Conservation (phyloP, 2,329 filamentous ascomycete species). For the Pyrenochaeta sp. region DNA sequence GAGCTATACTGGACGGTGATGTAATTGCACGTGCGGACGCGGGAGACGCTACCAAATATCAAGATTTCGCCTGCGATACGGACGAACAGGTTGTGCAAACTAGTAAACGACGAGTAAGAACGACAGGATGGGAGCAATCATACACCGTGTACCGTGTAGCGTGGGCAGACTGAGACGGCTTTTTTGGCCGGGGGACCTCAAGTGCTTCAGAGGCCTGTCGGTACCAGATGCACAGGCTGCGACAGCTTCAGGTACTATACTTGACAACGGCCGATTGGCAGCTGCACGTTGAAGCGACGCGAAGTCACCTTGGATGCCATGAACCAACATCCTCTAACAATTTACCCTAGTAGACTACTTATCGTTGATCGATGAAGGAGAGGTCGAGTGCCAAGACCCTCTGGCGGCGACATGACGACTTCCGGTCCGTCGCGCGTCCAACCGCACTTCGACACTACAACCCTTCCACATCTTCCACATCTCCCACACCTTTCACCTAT, state of each 20-base stretch:
- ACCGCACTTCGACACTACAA: not conserved
- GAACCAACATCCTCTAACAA: not conserved
- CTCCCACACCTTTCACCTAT: not conserved
- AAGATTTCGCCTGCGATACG: constrained; percentile 12
- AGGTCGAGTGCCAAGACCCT: constrained; percentile 9
- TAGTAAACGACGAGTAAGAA: not conserved
- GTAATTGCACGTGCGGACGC: constrained; percentile 40
- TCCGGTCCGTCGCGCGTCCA: constrained; percentile 6
- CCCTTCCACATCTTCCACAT: constrained; percentile 5
- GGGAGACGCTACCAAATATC: constrained; percentile 24
- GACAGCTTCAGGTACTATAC: not conserved
- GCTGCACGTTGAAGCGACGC: not conserved
- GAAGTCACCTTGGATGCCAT: not conserved
- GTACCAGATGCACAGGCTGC: not conserved
- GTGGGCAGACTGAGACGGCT: not conserved
- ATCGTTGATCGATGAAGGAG: not conserved
- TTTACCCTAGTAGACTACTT: too few relatives aligned
- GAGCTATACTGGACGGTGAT: constrained; percentile 31
- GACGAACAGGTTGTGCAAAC: not conserved
- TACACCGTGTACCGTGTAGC: not conserved
- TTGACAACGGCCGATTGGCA: not conserved
- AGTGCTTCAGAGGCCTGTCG: not conserved
- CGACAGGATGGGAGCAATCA: not conserved
- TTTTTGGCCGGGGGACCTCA: not conserved
- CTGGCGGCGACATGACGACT: constrained; percentile 14